These are phyloP conservation scores for Crucibulum cyathiforme DNA, from an alignment of 1,284 basidiomycete species.

Conservation along the genomic window DNA sequence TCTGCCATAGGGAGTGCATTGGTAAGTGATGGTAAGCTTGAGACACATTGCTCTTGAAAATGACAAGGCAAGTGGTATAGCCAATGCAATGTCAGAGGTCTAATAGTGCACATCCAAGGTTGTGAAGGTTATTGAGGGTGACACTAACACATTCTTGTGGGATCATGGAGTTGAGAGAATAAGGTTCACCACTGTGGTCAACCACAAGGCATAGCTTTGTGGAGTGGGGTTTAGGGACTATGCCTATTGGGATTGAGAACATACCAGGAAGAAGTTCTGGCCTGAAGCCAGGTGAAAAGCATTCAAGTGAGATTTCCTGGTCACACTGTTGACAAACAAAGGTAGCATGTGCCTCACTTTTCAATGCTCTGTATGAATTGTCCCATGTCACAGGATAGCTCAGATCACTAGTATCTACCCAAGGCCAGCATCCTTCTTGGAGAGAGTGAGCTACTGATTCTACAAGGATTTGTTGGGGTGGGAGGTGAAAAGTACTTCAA, in stretches of 20 bases:
- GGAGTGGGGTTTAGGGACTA: slow-evolving; percentile 42
- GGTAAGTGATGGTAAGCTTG: not conserved
- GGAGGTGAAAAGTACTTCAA: slow-evolving; percentile 16
- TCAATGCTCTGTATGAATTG: slow-evolving; percentile 10
- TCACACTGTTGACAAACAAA: not conserved
- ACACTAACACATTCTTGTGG: slow-evolving; percentile 3
- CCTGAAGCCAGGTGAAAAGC: not conserved
- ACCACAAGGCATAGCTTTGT: slow-evolving; percentile 40
- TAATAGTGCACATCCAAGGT: slow-evolving; percentile 13
- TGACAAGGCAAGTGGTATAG: slow-evolving; percentile 6
- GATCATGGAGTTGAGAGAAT: slow-evolving; percentile 43
- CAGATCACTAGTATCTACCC: not conserved
- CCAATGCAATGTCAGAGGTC: rapidly evolving
- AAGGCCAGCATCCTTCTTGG: slow-evolving; percentile 37
- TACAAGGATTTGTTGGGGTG: slow-evolving; percentile 39
- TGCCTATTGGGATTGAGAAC: slow-evolving; percentile 44
- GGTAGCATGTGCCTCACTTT: not conserved
- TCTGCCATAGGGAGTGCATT: slow-evolving; percentile 5
- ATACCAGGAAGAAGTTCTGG: slow-evolving; percentile 23
- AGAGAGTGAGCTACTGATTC: slow-evolving; percentile 26
- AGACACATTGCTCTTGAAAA: slow-evolving; percentile 43
- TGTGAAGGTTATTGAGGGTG: slow-evolving; percentile 28
- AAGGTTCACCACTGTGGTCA: slow-evolving; percentile 39
- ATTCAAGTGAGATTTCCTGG: not conserved
- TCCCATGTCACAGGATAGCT: slow-evolving; percentile 26